Conservation (phyloP, 1,284 basidiomycete genomes). For the Peniophora sp. region DNA sequence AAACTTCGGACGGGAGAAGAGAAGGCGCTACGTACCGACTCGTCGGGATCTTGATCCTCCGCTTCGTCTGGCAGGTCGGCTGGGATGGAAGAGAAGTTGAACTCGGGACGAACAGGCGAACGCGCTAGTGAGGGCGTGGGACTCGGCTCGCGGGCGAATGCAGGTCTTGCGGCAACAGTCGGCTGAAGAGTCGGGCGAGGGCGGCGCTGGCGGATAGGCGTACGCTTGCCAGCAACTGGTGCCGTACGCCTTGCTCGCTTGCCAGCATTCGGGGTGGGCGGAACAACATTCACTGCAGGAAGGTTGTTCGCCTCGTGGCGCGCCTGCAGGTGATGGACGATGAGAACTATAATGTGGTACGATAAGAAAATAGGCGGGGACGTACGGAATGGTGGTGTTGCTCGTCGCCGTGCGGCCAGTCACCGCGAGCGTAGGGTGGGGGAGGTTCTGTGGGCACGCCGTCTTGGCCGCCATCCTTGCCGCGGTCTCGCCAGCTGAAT, state of each 20-base stretch:
- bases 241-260: constrained; percentile 18
- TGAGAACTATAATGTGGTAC: constrained; percentile 3
- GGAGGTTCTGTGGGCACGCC: constrained; percentile 33
- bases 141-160: constrained; percentile 10
- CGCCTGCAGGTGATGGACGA: constrained; percentile 7
- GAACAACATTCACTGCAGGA: constrained; percentile 8
- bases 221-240: constrained; percentile 20
- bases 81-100: constrained; percentile 13
- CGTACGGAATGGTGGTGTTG: not conserved
- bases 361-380: constrained; percentile 1
- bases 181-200: constrained; percentile 17
- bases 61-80: constrained; percentile 21
- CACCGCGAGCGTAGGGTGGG: constrained; percentile 57
- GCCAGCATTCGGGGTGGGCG: constrained; percentile 21
- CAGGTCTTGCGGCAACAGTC: constrained; percentile 11
- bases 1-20: not conserved
- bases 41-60: constrained; percentile 33
- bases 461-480: constrained; percentile 32
- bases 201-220: constrained; percentile 27
- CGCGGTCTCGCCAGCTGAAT: constrained; percentile 58
- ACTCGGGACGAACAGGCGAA: constrained; percentile 13
- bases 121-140: constrained; percentile 14
- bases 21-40: constrained; percentile 30
- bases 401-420: constrained; percentile 33
- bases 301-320: not conserved